Conservation (phyloP, 164 flowering plant species). For the Nymphaea thermarum region DNA sequence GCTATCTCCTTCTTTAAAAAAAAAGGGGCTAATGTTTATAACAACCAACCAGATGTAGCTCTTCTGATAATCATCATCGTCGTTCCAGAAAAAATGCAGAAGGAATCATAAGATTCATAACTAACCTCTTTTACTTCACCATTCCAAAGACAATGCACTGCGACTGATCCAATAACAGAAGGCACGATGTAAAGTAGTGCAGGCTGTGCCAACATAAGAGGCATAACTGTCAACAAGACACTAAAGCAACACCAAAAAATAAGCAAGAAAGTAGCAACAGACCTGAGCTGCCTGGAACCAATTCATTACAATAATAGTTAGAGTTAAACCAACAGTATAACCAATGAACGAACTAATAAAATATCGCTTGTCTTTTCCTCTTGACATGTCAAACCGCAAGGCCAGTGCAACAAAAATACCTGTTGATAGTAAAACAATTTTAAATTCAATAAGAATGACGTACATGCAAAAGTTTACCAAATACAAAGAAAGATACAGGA, state of each 20-base stretch:
- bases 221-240: not conserved
- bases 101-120: slow-evolving; percentile 5
- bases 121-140: slow-evolving; percentile 90
- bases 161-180: slow-evolving; percentile 76
- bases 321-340: slow-evolving; percentile 55
- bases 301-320: slow-evolving; percentile 93
- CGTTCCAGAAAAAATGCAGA: not conserved
- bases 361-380: slow-evolving; percentile 72
- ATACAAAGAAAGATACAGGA: no score
- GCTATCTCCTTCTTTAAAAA: not conserved
- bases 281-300: slow-evolving; percentile 99
- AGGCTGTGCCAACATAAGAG: slow-evolving; percentile 42
- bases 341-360: slow-evolving; percentile 92
- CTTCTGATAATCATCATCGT: no score
- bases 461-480: not conserved
- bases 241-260: not conserved
- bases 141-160: slow-evolving; percentile 77
- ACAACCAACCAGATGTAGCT: not conserved
- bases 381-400: slow-evolving; percentile 88
- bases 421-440: slow-evolving; percentile 13
- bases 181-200: slow-evolving; percentile 96
- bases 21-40: no score
- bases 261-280: not conserved
- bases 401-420: slow-evolving; percentile 99
- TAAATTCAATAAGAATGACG: not conserved